These are phyloP conservation scores for Dichotomocladium elegans DNA, from an alignment of 371 early-diverging fungal genomes.

Conservation along the genomic window DNA sequence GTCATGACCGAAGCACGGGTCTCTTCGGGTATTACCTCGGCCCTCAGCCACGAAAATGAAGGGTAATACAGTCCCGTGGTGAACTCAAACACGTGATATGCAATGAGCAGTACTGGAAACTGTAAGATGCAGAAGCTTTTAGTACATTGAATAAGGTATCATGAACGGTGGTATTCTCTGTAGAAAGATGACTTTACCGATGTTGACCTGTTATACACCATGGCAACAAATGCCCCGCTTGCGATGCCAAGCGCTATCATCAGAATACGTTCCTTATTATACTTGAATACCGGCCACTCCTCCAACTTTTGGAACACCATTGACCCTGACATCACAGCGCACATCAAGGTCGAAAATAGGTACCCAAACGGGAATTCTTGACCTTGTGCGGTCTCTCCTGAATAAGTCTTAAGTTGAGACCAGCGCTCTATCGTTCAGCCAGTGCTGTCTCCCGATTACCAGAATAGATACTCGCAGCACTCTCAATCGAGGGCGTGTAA, in stretches of 20 bases:
- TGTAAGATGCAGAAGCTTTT: background rate
- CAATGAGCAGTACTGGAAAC: conserved; percentile 16
- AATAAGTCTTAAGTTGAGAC: no score
- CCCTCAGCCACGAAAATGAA: conserved; percentile 61
- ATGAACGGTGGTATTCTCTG: background rate
- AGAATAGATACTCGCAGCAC: conserved; percentile 1
- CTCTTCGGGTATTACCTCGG: conserved; percentile 69
- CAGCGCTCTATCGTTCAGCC: no score
- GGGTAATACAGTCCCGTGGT: conserved; percentile 77
- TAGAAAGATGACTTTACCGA: conserved; percentile 29
- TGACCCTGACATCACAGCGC: conserved; percentile 72
- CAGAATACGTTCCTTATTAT: conserved; percentile 24
- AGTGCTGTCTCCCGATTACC: background rate
- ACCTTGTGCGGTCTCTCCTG: background rate
- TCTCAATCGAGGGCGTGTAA: conserved; percentile 70
- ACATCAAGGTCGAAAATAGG: conserved; percentile 72
- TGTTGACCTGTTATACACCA: conserved; percentile 23
- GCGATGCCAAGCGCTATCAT: conserved; percentile 28
- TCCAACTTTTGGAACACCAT: conserved; percentile 53
- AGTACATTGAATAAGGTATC: background rate
- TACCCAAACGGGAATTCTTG: conserved; percentile 48
- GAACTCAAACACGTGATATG: conserved; percentile 61
- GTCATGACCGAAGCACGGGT: conserved; percentile 75
- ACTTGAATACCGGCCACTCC: background rate
- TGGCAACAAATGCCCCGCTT: conserved; percentile 29